These are phyloP conservation scores for Thermothielavioides terrestris DNA, from an alignment of 495 filamentous ascomycete genomes.

Conservation along the genomic window DNA sequence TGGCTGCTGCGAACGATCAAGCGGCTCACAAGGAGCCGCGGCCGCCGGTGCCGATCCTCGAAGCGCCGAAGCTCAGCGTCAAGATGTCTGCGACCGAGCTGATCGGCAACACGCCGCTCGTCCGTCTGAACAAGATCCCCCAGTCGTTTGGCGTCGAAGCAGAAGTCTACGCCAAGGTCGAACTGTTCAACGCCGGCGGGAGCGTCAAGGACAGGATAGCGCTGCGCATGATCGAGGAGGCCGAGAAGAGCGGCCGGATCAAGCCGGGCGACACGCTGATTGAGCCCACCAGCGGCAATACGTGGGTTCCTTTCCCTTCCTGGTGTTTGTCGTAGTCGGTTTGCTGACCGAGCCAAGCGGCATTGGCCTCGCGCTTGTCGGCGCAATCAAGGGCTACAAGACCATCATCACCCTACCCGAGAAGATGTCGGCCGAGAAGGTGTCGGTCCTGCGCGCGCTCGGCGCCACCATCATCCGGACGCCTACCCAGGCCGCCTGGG, in stretches of 20 bases:
- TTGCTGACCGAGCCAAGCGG: conserved; percentile 43
- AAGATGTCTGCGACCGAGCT: conserved; percentile 43
- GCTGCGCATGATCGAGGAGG: conserved; percentile 94
- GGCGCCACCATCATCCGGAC: conserved; percentile 97
- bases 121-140: conserved; percentile 84
- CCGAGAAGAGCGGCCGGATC: conserved; percentile 82
- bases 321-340: not conserved
- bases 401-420: conserved; percentile 98
- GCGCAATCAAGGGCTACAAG: conserved; percentile 92
- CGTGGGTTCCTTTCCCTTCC: conserved; percentile 41
- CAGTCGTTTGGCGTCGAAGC: conserved; percentile 81
- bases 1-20: conserved; percentile 14
- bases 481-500: conserved; percentile 89
- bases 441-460: conserved; percentile 82
- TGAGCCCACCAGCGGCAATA: conserved; percentile 96
- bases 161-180: conserved; percentile 88
- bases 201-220: conserved; percentile 98
- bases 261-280: conserved; percentile 96
- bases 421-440: conserved; percentile 99
- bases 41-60: conserved; percentile 17
- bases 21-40: not conserved
- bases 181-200: conserved; percentile 95
- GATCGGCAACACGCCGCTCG: conserved; percentile 92
- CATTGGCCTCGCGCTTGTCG: conserved; percentile 90
- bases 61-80: conserved; percentile 20